A percentile compares a stretch with the other conserved stretches of the same genome.
Conservation (phyloP, 2,329 filamentous ascomycete genomes). For the Alternaria burnsii region DNA sequence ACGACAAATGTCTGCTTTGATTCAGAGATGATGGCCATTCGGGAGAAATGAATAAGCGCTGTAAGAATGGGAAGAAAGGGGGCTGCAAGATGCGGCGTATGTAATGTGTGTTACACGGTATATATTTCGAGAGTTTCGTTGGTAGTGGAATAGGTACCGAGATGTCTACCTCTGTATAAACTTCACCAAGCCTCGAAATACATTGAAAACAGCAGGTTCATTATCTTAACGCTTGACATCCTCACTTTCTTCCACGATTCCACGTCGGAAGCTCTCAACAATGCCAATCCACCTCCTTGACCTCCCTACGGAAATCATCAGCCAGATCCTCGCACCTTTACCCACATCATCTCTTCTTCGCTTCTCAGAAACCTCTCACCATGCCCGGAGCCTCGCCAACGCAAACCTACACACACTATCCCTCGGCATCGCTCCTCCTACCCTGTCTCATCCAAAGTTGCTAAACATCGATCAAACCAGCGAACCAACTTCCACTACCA, state of each 20-base stretch:
- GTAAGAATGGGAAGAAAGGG: background rate
- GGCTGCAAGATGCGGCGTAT: background rate
- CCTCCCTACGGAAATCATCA: slow-evolving; percentile 46
- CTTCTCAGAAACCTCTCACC: slow-evolving; percentile 45
- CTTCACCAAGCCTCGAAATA: background rate
- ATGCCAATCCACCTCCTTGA: slow-evolving; percentile 31
- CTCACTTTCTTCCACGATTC: background rate
- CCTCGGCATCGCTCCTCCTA: slow-evolving; percentile 69
- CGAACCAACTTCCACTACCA: slow-evolving; percentile 54
- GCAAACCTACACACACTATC: slow-evolving; percentile 70
- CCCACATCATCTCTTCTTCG: slow-evolving; percentile 42
- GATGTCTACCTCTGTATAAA: background rate
- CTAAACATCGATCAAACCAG: background rate
- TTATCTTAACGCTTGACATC: background rate
- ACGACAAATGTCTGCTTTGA: background rate
- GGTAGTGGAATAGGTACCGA: background rate
- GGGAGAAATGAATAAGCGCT: background rate
- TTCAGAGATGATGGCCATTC: background rate
- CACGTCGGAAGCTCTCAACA: background rate
- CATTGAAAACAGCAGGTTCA: background rate
- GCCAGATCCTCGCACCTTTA: slow-evolving; percentile 44
- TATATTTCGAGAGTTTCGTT: background rate
- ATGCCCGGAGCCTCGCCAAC: slow-evolving; percentile 38
- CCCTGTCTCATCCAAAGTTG: background rate
- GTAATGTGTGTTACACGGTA: background rate